Conservation (phyloP, 2,329 filamentous ascomycete genomes). For the Apiospora rasikravindrae region DNA sequence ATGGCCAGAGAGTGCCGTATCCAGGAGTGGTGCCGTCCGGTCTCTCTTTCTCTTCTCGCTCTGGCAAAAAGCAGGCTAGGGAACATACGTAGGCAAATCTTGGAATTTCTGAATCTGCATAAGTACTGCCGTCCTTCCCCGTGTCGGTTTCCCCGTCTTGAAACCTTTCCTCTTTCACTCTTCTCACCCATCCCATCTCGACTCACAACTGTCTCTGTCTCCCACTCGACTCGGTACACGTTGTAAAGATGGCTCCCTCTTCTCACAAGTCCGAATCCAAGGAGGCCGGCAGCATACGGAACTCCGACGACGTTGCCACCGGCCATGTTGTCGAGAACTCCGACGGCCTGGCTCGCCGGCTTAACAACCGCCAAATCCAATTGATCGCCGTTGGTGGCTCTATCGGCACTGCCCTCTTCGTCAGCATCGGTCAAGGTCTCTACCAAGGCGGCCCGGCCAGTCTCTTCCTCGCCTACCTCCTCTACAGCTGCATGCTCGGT, state of each 20-base stretch:
- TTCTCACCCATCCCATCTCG: constrained; percentile 6
- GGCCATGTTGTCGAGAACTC: constrained; percentile 25
- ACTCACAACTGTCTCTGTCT: not conserved
- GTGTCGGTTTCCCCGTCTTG: not conserved
- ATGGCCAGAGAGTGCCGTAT: not conserved
- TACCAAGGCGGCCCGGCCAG: constrained; percentile 54
- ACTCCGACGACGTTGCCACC: constrained; percentile 12
- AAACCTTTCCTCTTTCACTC: constrained; percentile 6
- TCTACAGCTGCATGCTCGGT: constrained; percentile 60
- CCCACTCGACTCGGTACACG: not conserved
- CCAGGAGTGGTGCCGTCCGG: not conserved
- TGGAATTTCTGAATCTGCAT: constrained; percentile 8
- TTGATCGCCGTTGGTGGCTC: constrained; percentile 64
- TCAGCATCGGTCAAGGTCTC: constrained; percentile 64
- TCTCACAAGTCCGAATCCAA: constrained; percentile 6
- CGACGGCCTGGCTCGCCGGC: constrained; percentile 45
- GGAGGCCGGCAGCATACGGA: not conserved
- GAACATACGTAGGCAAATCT: constrained; percentile 11
- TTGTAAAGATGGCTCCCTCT: constrained; percentile 5
- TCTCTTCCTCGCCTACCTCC: constrained; percentile 62
- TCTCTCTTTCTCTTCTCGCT: not conserved
- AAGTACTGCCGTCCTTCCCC: constrained; percentile 8
- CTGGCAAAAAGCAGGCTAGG: not conserved
- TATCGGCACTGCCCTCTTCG: constrained; percentile 64
- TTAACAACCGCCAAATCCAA: constrained; percentile 57